Percentiles rank a stretch among this genome's conserved stretches.
Evolutionary conservation across 371 early-diverging fungal species (phyloP).

Genomic region (Nematocida minor): DNA sequence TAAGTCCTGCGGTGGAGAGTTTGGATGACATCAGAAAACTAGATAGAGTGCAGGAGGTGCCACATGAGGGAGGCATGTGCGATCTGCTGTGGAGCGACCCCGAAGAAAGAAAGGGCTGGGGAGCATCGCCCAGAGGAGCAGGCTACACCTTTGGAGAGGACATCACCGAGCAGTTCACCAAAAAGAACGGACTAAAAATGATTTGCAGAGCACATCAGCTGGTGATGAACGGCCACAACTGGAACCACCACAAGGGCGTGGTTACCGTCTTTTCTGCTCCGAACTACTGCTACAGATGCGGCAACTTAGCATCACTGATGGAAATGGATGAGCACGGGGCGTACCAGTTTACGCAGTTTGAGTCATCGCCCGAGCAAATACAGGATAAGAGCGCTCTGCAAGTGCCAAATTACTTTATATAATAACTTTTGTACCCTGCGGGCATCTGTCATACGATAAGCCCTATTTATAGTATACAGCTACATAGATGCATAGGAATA

Average conservation of each 20-base stretch:
- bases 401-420: slow-evolving; percentile 50
- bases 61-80: slow-evolving; percentile 94
- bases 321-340: slow-evolving; percentile 50
- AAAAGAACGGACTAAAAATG: slow-evolving; percentile 48
- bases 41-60: slow-evolving; percentile 91
- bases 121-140: slow-evolving; percentile 50
- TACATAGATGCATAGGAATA: too few species aligned
- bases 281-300: slow-evolving; percentile 51
- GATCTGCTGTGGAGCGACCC: slow-evolving; percentile 98
- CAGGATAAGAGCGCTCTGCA: slow-evolving; percentile 1
- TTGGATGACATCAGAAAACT: slow-evolving; percentile 71
- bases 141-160: slow-evolving; percentile 53
- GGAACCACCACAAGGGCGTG: slow-evolving; percentile 51
- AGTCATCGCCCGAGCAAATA: slow-evolving; percentile 46
- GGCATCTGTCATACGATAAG: not conserved
- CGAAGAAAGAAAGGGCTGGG: slow-evolving; percentile 69
- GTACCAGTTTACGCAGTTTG: slow-evolving; percentile 51
- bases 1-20: slow-evolving; percentile 68
- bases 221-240: slow-evolving; percentile 51
- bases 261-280: slow-evolving; percentile 55
- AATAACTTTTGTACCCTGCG: too few species aligned
- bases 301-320: slow-evolving; percentile 48
- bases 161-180: slow-evolving; percentile 50
- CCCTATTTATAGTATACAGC: too few species aligned
- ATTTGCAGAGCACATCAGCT: slow-evolving; percentile 49